Evolutionary conservation across 768 basidiomycete genomes (phyloP), one percentile per base, ranked within the genome.

Genomic region (Kwoniella newhampshirensis): DNA sequence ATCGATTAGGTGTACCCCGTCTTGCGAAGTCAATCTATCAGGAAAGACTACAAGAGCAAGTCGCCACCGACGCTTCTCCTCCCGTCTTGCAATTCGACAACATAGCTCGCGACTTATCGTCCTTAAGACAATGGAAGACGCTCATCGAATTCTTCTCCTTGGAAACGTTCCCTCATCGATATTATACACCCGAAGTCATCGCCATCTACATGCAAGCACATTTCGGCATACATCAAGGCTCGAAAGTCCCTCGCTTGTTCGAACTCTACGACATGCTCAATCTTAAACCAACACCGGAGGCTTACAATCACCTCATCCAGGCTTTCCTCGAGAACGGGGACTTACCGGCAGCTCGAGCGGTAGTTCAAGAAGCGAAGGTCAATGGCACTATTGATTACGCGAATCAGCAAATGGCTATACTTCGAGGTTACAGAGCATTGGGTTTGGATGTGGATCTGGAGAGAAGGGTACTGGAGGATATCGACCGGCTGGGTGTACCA

Each of bases 341-440:
- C 45, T 27, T 65, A n/a, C 40, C 36, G 4, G 36, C 45, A 1
- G 64, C 64, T 18, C 11, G 53, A 25, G 39, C 41, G 4, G 35
- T 51, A 2, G 47, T 62, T 15, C 20, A 18, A 30, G 36, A 53
- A 40, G 51, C 60, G 0, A 45, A 51, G n/a, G 32, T 32, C 4
- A 25, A n/a, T 13, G 57, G 51, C 1, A 21, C 35, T 3, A 12
- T 15, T 2, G 56, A 58, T 43, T 25, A 54, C 17, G 23, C 30
- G 12, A 23, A 41, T 39, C 54, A 62, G 43, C 64, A 65, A 59
- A 28, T 65, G 35, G 46, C 60, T 2, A 65, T 65, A n/a, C 44
- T 65, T 4, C 25, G 51, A 18, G 64, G 64, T 23, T 65, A 65
- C 27, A 43, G 51, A 37, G 52, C 42, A 1, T 45, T 65, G 12